Base-by-base conservation (phyloP, 1,139 yeast genomes). In the Taphrina populina region DNA sequence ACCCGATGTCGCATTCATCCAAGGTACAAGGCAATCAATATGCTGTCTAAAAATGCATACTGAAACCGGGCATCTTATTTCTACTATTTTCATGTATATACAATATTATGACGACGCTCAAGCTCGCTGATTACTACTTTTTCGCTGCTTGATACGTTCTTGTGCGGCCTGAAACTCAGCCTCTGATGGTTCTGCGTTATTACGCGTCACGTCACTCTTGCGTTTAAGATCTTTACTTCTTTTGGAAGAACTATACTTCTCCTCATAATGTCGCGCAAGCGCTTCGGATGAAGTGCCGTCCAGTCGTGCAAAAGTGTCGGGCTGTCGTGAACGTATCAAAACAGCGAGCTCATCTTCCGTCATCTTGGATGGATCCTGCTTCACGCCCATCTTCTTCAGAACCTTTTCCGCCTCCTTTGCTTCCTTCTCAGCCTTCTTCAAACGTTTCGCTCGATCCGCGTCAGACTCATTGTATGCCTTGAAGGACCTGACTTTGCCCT, bases 331-430 rank as follows among this genome's bases (percentile, higher is more conserved):
- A 21, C 46, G 45, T 10, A 49, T 49, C 33, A 49, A 26, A 10
- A 41, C 39, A 4, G 39, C 54, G 24, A 49, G 46, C 33, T 78
- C 82, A 43, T 66, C 71, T 55, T 76, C 79, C 7, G 52, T 46
- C 65, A 76, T 79, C 11, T 53, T 58, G 10, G 58, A 57, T 8
- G 67, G 70, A 43, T 70, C 69, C 33, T 72, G 68, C 58, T 69
- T 68, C 35, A 67, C 56, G 1, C 77, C 75, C 33, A 83, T 69
- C 62, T 75, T 73, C 59, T 73, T 71, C 61, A 82, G 79, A 63
- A 81, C 69, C 62, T 75, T 77, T 59, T 78, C 84, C 0, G 94
- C 95, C 64, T 84, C 87, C 58, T 74, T 72, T 3, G 87, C 86
- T 64, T 84, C 92, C 62, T 73, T 75, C 19, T 76, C 76, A 47